Conservation (phyloP, 257 asterid species). For the Rhazya stricta region DNA sequence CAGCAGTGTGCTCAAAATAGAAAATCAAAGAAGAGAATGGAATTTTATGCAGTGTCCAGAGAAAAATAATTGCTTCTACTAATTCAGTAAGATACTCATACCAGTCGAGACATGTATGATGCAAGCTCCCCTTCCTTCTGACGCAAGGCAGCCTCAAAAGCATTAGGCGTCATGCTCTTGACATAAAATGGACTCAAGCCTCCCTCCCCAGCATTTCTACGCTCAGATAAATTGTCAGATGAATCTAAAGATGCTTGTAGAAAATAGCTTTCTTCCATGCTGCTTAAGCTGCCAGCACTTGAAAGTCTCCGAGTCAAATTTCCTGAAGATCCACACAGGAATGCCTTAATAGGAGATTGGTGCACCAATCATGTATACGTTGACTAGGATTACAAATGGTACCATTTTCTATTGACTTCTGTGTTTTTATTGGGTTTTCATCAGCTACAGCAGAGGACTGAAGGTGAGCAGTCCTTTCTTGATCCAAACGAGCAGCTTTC, state of each 20-base stretch:
- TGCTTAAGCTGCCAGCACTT: constrained; percentile 82
- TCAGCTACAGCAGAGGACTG: constrained; percentile 55
- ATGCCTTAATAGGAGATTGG: constrained; percentile 11
- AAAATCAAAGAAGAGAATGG: background rate
- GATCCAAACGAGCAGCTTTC: constrained; percentile 83
- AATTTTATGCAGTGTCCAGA: background rate
- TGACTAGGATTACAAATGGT: constrained; percentile 7
- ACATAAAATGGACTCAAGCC: constrained; percentile 64
- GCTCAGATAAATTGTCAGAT: constrained; percentile 63
- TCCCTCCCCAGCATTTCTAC: constrained; percentile 61
- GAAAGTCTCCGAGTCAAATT: constrained; percentile 69
- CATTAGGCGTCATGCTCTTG: constrained; percentile 76
- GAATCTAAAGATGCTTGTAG: constrained; percentile 86
- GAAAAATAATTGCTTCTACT: background rate
- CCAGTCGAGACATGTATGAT: constrained; percentile 92
- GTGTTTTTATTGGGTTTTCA: constrained; percentile 52
- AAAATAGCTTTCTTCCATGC: constrained; percentile 95
- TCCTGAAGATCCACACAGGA: constrained; percentile 48
- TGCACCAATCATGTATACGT: background rate
- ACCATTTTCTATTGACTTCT: constrained; percentile 78
- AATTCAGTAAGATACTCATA: constrained; percentile 27
- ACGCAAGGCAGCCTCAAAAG: constrained; percentile 88
- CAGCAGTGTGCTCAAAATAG: background rate
- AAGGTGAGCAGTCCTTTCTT: constrained; percentile 62
- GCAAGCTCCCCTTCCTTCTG: constrained; percentile 99